Conservation (phyloP, 2,329 filamentous ascomycete species). For the Colletotrichum sojae region DNA sequence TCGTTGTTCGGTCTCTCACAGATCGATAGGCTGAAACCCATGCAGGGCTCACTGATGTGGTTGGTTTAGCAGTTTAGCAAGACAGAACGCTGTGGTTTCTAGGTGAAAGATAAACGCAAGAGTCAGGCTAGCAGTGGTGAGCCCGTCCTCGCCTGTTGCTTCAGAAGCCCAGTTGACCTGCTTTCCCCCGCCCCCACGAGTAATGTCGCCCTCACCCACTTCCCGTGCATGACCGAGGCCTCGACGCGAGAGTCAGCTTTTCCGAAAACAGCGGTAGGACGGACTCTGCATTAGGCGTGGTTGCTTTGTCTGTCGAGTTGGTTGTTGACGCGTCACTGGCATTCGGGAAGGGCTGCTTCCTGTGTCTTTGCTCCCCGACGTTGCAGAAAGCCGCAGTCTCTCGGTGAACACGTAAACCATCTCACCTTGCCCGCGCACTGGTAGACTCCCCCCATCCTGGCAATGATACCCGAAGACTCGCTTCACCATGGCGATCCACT, state of each 20-base stretch:
- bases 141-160: background rate
- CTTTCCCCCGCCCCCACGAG: background rate
- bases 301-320: background rate
- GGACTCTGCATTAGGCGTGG: background rate
- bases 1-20: background rate
- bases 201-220: background rate
- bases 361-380: background rate
- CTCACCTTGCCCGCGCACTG: background rate
- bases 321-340: conserved; percentile 13
- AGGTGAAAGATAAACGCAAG: background rate
- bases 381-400: background rate
- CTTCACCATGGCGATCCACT: conserved; percentile 6
- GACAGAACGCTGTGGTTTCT: background rate
- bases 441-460: background rate
- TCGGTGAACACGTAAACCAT: background rate
- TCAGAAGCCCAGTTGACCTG: background rate
- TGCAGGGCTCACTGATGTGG: background rate
- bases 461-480: conserved; percentile 2
- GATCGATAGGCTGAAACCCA: conserved; percentile 12
- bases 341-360: background rate
- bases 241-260: conserved; percentile 9
- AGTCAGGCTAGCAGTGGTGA: conserved; percentile 4
- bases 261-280: no score
- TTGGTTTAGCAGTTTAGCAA: background rate
- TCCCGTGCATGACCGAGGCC: background rate